These are phyloP conservation scores for Trichoderma brevicompactum DNA, from an alignment of 2,329 filamentous ascomycete species.

Conservation along the genomic window DNA sequence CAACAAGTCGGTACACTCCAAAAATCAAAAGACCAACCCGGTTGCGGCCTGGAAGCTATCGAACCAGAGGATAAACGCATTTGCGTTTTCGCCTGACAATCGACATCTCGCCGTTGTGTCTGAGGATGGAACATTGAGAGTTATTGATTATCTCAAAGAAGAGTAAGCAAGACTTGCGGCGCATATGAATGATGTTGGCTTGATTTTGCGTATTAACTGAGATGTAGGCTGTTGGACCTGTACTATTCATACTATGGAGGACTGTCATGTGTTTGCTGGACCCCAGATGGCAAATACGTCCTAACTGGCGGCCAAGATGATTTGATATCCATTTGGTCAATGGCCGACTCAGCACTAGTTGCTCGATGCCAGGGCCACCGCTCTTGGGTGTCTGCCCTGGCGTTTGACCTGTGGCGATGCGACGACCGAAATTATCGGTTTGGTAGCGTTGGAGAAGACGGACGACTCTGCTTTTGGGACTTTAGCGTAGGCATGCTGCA, in stretches of 20 bases:
- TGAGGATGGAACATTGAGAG: constrained; percentile 85
- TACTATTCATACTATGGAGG: constrained; percentile 94
- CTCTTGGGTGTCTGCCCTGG: constrained; percentile 91
- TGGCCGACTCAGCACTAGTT: constrained; percentile 80
- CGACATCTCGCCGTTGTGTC: constrained; percentile 86
- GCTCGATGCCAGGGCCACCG: constrained; percentile 94
- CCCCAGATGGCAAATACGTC: constrained; percentile 93
- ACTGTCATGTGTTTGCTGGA: constrained; percentile 93
- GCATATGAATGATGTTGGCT: background rate
- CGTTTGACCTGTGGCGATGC: constrained; percentile 96
- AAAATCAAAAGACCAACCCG: constrained; percentile 91
- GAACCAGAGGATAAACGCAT: constrained; percentile 86
- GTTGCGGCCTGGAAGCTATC: constrained; percentile 92
- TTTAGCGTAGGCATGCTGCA: constrained; percentile 97
- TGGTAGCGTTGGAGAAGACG: constrained; percentile 93
- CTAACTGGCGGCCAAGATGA: constrained; percentile 96
- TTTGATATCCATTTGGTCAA: constrained; percentile 92
- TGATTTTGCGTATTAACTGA: constrained; percentile 27
- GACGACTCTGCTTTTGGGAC: constrained; percentile 90
- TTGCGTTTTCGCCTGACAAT: constrained; percentile 89
- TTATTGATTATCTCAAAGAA: constrained; percentile 91
- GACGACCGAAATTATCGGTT: constrained; percentile 95
- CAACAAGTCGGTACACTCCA: constrained; percentile 89
- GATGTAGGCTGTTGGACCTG: constrained; percentile 74
- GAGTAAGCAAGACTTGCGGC: constrained; percentile 59